These are phyloP conservation scores for Gastrodia elata DNA, from an alignment of 106 monocot species.

Conservation along the genomic window DNA sequence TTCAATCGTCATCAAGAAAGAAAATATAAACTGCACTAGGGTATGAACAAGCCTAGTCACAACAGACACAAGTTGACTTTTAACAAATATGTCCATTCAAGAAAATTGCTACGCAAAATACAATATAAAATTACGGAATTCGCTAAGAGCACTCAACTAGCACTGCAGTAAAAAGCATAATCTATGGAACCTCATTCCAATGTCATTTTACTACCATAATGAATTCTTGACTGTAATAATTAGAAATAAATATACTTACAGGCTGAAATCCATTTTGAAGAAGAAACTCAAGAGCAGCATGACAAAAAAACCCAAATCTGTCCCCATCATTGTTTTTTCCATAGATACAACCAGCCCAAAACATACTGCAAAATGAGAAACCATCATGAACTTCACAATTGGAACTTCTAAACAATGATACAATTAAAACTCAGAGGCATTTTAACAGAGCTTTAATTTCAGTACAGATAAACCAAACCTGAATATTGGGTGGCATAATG, in stretches of 20 bases:
- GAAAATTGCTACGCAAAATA: too few relatives aligned
- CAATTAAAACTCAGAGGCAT: neutral
- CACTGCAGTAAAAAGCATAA: neutral
- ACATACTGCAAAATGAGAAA: slow-evolving; percentile 57
- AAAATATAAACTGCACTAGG: too few relatives aligned
- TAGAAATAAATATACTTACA: slow-evolving; percentile 28
- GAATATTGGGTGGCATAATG: neutral
- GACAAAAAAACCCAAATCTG: slow-evolving; percentile 91
- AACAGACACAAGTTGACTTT: neutral
- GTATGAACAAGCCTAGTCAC: neutral
- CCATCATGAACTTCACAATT: neutral
- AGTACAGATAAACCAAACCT: neutral
- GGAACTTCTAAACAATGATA: neutral
- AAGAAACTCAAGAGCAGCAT: slow-evolving; percentile 87
- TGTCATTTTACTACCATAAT: neutral
- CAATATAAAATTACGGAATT: too few relatives aligned
- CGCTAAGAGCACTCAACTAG: neutral
- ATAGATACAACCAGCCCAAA: slow-evolving; percentile 76
- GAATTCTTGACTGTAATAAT: neutral
- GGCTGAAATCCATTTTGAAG: slow-evolving; percentile 70
- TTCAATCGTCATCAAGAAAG: neutral
- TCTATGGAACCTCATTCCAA: neutral
- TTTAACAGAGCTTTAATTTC: neutral
- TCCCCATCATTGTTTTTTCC: slow-evolving; percentile 75
- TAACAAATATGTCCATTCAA: neutral